These are phyloP conservation scores for Huiozyma naganishii DNA, from an alignment of 805 yeast species.

Conservation along the genomic window DNA sequence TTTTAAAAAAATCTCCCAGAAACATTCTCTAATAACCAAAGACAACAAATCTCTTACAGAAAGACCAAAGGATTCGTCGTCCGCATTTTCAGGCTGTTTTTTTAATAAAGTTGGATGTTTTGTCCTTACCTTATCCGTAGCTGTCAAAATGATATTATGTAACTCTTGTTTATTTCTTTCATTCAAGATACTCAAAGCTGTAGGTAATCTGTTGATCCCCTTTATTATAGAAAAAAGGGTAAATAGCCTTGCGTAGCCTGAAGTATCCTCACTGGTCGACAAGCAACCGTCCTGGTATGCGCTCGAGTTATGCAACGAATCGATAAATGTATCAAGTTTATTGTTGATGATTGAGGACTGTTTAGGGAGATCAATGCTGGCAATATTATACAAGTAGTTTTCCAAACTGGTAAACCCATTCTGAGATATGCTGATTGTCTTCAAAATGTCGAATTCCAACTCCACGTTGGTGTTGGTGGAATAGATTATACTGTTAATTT, in stretches of 20 bases:
- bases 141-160: conserved; percentile 48
- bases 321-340: conserved; percentile 28
- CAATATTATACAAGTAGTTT: conserved; percentile 43
- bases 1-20: conserved; percentile 58
- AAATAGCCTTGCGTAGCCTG: conserved; percentile 28
- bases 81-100: conserved; percentile 13
- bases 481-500: conserved; percentile 59
- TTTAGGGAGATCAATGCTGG: conserved; percentile 45
- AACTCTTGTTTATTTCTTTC: conserved; percentile 52
- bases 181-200: conserved; percentile 42
- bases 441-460: conserved; percentile 16
- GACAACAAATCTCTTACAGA: conserved; percentile 40
- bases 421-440: conserved; percentile 12
- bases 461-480: conserved; percentile 30
- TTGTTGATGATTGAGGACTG: conserved; percentile 33
- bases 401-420: conserved; percentile 36
- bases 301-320: background rate
- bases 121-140: conserved; percentile 53
- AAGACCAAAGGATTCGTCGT: conserved; percentile 25
- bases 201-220: conserved; percentile 50
- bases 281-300: background rate
- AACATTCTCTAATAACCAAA: conserved; percentile 54
- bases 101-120: conserved; percentile 39
- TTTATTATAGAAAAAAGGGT: conserved; percentile 46
- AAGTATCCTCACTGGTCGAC: conserved; percentile 1